These are phyloP conservation scores for Trichocomaceae sp. DNA, from an alignment of 2,329 filamentous ascomycete genomes.

Conservation along the genomic window DNA sequence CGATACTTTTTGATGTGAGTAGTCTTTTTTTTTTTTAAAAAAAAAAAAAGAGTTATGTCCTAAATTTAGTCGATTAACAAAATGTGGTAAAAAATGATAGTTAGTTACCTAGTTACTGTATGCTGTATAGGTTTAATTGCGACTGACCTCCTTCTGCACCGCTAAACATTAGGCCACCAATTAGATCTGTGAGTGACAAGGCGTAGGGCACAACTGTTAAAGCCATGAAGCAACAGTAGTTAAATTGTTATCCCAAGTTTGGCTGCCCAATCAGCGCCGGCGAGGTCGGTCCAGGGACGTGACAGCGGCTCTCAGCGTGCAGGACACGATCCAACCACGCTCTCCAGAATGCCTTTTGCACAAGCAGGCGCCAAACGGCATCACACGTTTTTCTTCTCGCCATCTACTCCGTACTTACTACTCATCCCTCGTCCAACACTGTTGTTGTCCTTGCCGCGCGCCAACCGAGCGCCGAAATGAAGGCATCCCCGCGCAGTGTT, in stretches of 20 bases:
- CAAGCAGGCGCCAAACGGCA: constrained; percentile 7
- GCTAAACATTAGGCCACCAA: not conserved
- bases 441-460: not conserved
- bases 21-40: no score
- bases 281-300: constrained; percentile 6
- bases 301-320: constrained; percentile 14
- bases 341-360: constrained; percentile 5
- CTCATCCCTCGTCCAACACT: not conserved
- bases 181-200: not conserved
- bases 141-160: not conserved
- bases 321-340: constrained; percentile 11
- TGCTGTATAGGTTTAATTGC: constrained; percentile 2
- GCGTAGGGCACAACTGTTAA: no score
- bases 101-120: not conserved
- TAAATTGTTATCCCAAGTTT: no score
- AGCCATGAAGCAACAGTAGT: no score
- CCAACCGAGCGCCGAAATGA: not conserved
- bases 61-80: no score
- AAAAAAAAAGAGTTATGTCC: no score
- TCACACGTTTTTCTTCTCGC: not conserved
- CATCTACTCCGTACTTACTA: not conserved
- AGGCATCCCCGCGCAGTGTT: not conserved
- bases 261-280: not conserved
- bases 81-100: no score
- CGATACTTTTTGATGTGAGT: no score